These are phyloP conservation scores for Stenogyne calaminthoides DNA, from an alignment of 305 asterid species.

Conservation along the genomic window DNA sequence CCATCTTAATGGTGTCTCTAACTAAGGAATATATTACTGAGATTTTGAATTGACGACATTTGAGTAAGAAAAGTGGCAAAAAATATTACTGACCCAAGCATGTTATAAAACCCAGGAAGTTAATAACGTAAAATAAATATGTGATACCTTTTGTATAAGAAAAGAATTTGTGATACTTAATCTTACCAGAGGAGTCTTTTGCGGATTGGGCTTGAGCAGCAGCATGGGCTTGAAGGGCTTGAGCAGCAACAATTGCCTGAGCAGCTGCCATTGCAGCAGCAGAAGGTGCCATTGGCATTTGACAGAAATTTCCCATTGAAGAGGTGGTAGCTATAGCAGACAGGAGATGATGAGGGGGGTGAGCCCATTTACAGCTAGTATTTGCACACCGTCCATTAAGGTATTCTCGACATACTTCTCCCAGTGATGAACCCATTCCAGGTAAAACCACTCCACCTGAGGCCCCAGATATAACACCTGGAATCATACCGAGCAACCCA, in stretches of 20 bases:
- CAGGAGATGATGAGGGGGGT: constrained; percentile 86
- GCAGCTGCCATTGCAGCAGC: constrained; percentile 99
- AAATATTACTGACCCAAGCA: background rate
- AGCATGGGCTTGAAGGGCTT: constrained; percentile 98
- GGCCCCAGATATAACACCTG: constrained; percentile 88
- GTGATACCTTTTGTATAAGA: background rate
- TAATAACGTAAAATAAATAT: background rate
- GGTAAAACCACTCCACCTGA: constrained; percentile 92
- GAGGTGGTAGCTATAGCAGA: constrained; percentile 78
- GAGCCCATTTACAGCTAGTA: constrained; percentile 80
- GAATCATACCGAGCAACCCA: constrained; percentile 95
- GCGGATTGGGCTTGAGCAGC: constrained; percentile 77
- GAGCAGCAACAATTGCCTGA: constrained; percentile 99
- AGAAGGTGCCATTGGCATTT: constrained; percentile 98
- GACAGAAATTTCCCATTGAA: constrained; percentile 80
- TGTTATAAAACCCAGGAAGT: constrained; percentile 4
- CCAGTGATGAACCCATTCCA: constrained; percentile 87
- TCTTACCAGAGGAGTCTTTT: constrained; percentile 68
- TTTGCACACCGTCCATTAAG: constrained; percentile 83
- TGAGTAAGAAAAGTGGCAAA: constrained; percentile 14
- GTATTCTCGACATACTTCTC: constrained; percentile 93
- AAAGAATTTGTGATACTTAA: background rate
- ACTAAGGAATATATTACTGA: background rate
- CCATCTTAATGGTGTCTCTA: constrained; percentile 1
- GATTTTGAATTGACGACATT: background rate